These are phyloP conservation scores for Kwoniella mangroviensis DNA, from an alignment of 768 basidiomycete genomes.

Conservation along the genomic window DNA sequence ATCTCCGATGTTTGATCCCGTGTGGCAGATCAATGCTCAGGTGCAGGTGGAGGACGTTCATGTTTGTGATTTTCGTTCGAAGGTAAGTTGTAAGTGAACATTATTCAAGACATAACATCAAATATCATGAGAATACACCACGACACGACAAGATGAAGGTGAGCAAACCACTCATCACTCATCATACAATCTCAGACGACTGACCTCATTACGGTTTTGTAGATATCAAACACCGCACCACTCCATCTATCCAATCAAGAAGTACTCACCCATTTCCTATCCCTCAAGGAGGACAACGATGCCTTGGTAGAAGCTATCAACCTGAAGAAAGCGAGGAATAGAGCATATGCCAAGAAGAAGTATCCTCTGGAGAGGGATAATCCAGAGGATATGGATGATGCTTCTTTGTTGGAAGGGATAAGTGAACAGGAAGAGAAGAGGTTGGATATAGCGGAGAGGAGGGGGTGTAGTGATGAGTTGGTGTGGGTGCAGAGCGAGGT, in stretches of 20 bases:
- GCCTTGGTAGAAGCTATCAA: constrained; percentile 22
- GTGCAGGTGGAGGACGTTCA: constrained; percentile 16
- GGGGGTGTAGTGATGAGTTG: constrained; percentile 76
- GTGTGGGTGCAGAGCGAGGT: constrained; percentile 86
- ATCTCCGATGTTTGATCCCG: constrained; percentile 16
- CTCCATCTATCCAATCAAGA: constrained; percentile 87
- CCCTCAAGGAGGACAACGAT: constrained; percentile 69
- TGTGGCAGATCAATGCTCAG: constrained; percentile 2
- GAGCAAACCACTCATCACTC: no score
- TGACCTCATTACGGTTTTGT: neutral
- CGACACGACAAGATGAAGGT: constrained; percentile 21
- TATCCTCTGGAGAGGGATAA: constrained; percentile 34
- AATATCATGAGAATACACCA: neutral
- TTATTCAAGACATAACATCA: no score
- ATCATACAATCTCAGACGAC: neutral
- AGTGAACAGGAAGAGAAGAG: constrained; percentile 66
- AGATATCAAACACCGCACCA: constrained; percentile 68
- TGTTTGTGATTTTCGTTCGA: no score
- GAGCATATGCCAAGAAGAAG: constrained; percentile 22
- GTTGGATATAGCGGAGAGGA: constrained; percentile 64
- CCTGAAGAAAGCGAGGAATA: constrained; percentile 16
- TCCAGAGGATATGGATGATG: constrained; percentile 25
- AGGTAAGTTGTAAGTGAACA: no score
- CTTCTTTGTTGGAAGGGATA: constrained; percentile 22
- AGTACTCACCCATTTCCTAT: constrained; percentile 75